phyloP scores from a whole-genome alignment of 371 early-diverging fungal species.

The Mucor indicus region DNA sequence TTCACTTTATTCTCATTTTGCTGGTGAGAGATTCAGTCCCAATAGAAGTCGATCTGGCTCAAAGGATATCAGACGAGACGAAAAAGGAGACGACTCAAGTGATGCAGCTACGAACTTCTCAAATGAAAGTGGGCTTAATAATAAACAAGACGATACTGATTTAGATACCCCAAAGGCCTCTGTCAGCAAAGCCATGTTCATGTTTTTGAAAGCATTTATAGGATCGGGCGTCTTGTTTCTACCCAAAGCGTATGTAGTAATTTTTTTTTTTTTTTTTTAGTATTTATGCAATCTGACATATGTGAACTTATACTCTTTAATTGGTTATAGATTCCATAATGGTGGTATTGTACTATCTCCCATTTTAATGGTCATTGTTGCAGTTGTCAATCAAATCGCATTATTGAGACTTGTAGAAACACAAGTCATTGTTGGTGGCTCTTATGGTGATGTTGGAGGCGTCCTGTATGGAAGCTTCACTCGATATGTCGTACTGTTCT shows the following conservation, averaged over 20 bases:
- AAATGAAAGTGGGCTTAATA: too few relatives aligned
- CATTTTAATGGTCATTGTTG: conserved; percentile 24
- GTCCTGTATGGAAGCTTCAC: conserved; percentile 61
- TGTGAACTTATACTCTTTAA: background rate
- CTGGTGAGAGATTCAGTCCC: too few relatives aligned
- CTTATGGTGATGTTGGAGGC: conserved; percentile 80
- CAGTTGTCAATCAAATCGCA: conserved; percentile 24
- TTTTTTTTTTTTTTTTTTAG: too few relatives aligned
- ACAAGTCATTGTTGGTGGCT: conserved; percentile 51
- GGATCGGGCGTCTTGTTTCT: conserved; percentile 68
- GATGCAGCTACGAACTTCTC: too few relatives aligned
- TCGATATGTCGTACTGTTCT: conserved; percentile 53
- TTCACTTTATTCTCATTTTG: too few relatives aligned
- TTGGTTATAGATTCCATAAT: conserved; percentile 24
- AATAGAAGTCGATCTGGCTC: too few relatives aligned
- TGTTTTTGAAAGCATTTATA: conserved; percentile 77
- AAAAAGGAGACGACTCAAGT: too few relatives aligned
- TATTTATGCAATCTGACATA: background rate
- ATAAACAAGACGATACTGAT: conserved; percentile 4
- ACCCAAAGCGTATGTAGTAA: conserved; percentile 60
- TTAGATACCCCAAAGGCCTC: conserved; percentile 44
- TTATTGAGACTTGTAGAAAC: conserved; percentile 30
- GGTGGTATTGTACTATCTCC: conserved; percentile 29
- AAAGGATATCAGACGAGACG: too few relatives aligned
- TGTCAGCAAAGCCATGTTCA: conserved; percentile 68